Evolutionary conservation across 1,284 basidiomycete species (phyloP), one percentile per base, ranked within the genome.

Genomic region (Kalmanozyma brasiliensis): DNA sequence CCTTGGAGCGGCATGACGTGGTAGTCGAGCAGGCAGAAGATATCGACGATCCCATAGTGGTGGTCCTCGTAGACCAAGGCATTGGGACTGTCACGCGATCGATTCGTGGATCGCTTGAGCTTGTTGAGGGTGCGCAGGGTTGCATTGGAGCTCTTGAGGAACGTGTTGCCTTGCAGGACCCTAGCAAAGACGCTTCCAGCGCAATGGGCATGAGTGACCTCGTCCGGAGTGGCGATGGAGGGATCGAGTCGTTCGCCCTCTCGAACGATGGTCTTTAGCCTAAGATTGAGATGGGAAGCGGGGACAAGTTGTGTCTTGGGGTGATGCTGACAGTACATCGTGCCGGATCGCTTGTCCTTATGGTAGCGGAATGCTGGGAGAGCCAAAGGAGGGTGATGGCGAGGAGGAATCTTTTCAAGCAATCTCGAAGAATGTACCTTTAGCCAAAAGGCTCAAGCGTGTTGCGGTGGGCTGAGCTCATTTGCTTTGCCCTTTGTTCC

Each of bases 21-120:
- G 19, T 59, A 65, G 40, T 65, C 62, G 23, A 65, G 47, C 1
- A 65, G 56, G 26, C 56, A 59, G 29, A 65, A 65, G 11, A 33
- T 51, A 34, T 65, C 62, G 24, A 59, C 17, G 9, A 65, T 46
- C 8, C 6, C 9, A 1, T 2, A 7, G 19, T 55, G 38, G 20
- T 26, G n/a, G 9, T 13, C 1, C 4, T 36, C 9, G 36, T 57
- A 64, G 3, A 14, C 2, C 13, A 11, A 11, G n/a, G 43, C 48
- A n/a, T 57, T 63, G n/a, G n/a, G 2, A 19, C 51, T 34, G 2
- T 30, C 24, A 7, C 17, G 23, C 4, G 51, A 38, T 8, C 51
- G 35, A 14, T 53, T 22, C 22, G 24, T 17, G 36, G 40, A 53
- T 23, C 29, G 43, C 17, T 16, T 47, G 4, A 46, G 49, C 13